A percentile compares a stretch with the other conserved stretches of the same genome.
phyloP scores from a whole-genome alignment of 2,329 filamentous ascomycete species.

The Phaeosphaeria sp. region DNA sequence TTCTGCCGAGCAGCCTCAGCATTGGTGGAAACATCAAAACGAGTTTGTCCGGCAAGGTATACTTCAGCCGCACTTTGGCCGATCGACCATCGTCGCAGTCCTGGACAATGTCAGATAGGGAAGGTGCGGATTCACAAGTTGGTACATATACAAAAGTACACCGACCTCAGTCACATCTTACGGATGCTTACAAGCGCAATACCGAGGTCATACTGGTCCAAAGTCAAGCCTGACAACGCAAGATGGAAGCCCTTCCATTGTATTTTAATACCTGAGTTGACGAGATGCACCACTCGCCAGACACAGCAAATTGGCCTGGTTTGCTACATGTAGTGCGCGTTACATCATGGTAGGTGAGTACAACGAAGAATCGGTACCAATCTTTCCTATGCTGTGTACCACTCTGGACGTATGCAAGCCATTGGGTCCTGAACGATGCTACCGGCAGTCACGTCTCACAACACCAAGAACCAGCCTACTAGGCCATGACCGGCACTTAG shows the following conservation, averaged over 20 bases:
- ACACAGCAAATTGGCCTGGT: no score
- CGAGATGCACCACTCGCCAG: no score
- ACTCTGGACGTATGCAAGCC: no score
- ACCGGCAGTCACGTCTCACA: neutral
- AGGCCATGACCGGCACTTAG: neutral
- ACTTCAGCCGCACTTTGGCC: neutral
- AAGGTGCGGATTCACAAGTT: neutral
- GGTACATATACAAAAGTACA: no score
- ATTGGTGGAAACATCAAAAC: conserved; percentile 33
- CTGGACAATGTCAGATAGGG: neutral
- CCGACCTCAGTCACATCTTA: neutral
- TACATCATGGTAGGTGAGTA: neutral
- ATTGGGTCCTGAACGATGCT: neutral
- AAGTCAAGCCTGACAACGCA: neutral
- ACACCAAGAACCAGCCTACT: neutral
- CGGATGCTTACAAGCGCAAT: neutral
- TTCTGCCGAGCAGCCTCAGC: conserved; percentile 10
- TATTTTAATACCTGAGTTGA: no score
- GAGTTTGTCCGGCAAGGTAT: conserved; percentile 1
- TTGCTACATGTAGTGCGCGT: no score
- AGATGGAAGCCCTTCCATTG: no score
- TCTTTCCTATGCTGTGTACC: neutral
- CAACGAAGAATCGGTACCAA: neutral
- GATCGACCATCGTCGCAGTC: neutral
- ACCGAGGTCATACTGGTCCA: neutral